Conservation (phyloP, 192 early-diverging fungal genomes). For the Gamsiella multidivaricata region DNA sequence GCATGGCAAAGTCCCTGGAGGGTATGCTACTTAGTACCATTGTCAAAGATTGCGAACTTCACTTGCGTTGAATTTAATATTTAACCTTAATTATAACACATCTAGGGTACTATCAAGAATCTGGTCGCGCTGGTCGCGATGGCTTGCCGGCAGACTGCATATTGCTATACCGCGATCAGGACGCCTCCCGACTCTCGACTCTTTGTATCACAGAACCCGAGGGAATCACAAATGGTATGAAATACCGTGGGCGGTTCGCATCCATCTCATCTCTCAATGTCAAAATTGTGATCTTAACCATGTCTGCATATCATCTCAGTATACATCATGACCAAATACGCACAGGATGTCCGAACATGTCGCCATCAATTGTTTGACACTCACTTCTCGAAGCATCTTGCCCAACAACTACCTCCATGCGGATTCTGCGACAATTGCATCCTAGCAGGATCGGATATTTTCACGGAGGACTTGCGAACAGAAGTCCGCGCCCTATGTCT, state of each 20-base stretch:
- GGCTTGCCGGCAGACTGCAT: slow-evolving; percentile 75
- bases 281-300: no score
- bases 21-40: no score
- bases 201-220: slow-evolving; percentile 70
- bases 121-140: slow-evolving; percentile 79
- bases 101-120: slow-evolving; percentile 77
- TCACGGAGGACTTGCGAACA: slow-evolving; percentile 61
- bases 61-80: no score
- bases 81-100: no score
- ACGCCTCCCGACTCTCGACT: slow-evolving; percentile 69
- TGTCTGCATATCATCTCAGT: no score
- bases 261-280: no score
- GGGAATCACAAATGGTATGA: slow-evolving; percentile 63
- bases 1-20: slow-evolving; percentile 74
- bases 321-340: slow-evolving; percentile 70
- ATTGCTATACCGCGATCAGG: slow-evolving; percentile 71
- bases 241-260: no score
- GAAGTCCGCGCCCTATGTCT: slow-evolving; percentile 49
- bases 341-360: slow-evolving; percentile 69
- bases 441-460: slow-evolving; percentile 23
- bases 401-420: slow-evolving; percentile 34
- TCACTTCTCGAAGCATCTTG: slow-evolving; percentile 61
- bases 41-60: no score
- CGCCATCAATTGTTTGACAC: slow-evolving; percentile 69
- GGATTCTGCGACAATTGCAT: slow-evolving; percentile 63